phyloP scores from a whole-genome alignment of 306 rosid genomes.

The Clitoria ternatea region DNA sequence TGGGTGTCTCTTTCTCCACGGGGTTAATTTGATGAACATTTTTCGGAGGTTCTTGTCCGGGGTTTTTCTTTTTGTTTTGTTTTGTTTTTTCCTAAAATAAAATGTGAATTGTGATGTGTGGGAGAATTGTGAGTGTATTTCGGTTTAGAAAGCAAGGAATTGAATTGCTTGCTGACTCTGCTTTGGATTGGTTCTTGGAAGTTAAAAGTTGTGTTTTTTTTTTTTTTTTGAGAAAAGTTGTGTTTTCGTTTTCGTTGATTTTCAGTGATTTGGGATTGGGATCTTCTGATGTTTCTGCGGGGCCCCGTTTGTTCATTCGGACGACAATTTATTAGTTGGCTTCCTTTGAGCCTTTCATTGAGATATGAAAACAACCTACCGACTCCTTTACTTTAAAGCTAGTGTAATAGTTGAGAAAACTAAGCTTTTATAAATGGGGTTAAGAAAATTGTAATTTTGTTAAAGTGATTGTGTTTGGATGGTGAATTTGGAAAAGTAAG shows the following conservation, averaged over 20 bases:
- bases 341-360: background rate
- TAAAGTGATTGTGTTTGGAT: too few relatives aligned
- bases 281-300: conserved; percentile 21
- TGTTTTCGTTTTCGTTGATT: conserved; percentile 16
- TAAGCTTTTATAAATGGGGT: too few relatives aligned
- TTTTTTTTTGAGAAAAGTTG: too few relatives aligned
- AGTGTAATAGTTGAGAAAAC: too few relatives aligned
- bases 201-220: background rate
- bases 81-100: background rate
- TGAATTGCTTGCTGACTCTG: conserved; percentile 9
- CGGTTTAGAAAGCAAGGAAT: background rate
- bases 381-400: too few relatives aligned
- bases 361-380: too few relatives aligned
- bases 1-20: background rate
- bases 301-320: conserved; percentile 7
- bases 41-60: conserved; percentile 25
- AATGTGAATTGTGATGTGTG: background rate
- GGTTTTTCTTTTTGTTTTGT: background rate
- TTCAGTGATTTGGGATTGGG: conserved; percentile 25
- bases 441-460: too few relatives aligned
- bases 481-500: too few relatives aligned
- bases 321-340: background rate
- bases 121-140: background rate
- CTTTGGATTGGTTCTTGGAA: conserved; percentile 16
- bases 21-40: conserved; percentile 39